phyloP scores from a whole-genome alignment of 2,329 filamentous ascomycete species.

The Sarocladium brachiariae region DNA sequence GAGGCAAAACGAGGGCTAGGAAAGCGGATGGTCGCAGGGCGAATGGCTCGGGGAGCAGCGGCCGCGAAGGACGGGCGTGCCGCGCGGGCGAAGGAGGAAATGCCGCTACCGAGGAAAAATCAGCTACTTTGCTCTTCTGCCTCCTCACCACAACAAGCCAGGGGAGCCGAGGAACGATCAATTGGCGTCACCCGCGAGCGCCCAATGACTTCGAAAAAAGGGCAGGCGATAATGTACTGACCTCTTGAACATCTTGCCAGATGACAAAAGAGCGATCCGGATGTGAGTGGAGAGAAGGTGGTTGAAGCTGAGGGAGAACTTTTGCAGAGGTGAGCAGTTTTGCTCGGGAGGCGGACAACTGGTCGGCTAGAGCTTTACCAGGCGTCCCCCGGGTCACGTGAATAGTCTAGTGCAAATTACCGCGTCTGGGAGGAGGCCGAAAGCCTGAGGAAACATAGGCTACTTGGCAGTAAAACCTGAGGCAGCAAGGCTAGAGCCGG shows the following conservation, averaged over 20 bases:
- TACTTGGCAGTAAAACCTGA: neutral
- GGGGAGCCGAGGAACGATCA: slow-evolving; percentile 25
- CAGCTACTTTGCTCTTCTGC: slow-evolving; percentile 10
- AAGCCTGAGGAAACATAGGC: neutral
- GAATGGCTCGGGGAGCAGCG: slow-evolving; percentile 48
- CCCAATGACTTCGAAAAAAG: neutral
- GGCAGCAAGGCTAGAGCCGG: neutral
- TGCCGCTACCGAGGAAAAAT: slow-evolving; percentile 46
- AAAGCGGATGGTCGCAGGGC: slow-evolving; percentile 49
- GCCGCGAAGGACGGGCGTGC: slow-evolving; percentile 55
- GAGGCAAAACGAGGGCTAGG: slow-evolving; percentile 53
- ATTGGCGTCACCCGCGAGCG: slow-evolving; percentile 27
- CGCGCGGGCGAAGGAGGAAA: slow-evolving; percentile 58
- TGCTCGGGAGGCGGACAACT: slow-evolving; percentile 34
- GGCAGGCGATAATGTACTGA: slow-evolving; percentile 37
- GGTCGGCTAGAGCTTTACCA: slow-evolving; percentile 37
- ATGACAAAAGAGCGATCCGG: slow-evolving; percentile 58
- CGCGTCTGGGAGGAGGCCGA: slow-evolving; percentile 12
- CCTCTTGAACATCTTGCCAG: slow-evolving; percentile 79
- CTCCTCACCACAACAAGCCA: slow-evolving; percentile 10
- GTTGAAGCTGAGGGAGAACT: slow-evolving; percentile 40
- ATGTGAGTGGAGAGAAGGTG: slow-evolving; percentile 53
- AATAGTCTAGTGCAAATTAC: slow-evolving; percentile 23
- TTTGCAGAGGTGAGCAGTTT: slow-evolving; percentile 42
- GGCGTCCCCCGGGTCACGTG: slow-evolving; percentile 30